Base-by-base conservation (phyloP, 2,329 filamentous ascomycete species). In the Colletotrichum paranaense region DNA sequence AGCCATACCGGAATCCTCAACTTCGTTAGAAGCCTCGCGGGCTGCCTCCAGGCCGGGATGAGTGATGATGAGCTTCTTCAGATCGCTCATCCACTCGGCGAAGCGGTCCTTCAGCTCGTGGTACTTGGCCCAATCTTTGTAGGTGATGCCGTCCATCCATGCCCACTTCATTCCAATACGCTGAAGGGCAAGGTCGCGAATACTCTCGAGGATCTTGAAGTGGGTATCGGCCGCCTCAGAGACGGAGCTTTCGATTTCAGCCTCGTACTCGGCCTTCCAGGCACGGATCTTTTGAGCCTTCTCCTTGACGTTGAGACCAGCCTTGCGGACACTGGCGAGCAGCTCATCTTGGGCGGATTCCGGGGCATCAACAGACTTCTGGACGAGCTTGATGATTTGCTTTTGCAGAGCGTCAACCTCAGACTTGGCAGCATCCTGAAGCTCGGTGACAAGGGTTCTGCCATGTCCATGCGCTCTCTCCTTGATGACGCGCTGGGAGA, bases 81-180 rank as follows among this genome's bases (percentile, higher is more conserved):
- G 91, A 77, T 97, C 94, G 46, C 90, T 88, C 68, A 94, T 93
- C 95, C 96, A 98, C 78, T 94, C 91, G 60, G 93, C 92, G 65
- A 98, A 94, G 14, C 93, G 92, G 67, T 89, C 90, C 85, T 94
- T 97, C 71, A 99, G 87, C 73, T 94, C 91, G 81, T 98, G 95
- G 80, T 98, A 99, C 81, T 96, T 97, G 73, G 93, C 91, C 97
- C 97, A 99, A 81, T 99, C 95, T 82, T 97, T 95, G 87, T 99
- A 98, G 1, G 96, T 97, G 74, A 99, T 90, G 38, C 95, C 95
- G 71, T 98, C 95, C 85, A 95, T 97, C 92, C 94, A 97, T 14
- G 96, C 95, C 95, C 97, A 99, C 79, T 90, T 91, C 91, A 97
- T 96, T 69, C 95, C 95, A 67, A 98, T 95, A 81, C 97, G 94